These are phyloP conservation scores for Geotrichum fermentans DNA, from an alignment of 1,139 yeast species.

Conservation along the genomic window DNA sequence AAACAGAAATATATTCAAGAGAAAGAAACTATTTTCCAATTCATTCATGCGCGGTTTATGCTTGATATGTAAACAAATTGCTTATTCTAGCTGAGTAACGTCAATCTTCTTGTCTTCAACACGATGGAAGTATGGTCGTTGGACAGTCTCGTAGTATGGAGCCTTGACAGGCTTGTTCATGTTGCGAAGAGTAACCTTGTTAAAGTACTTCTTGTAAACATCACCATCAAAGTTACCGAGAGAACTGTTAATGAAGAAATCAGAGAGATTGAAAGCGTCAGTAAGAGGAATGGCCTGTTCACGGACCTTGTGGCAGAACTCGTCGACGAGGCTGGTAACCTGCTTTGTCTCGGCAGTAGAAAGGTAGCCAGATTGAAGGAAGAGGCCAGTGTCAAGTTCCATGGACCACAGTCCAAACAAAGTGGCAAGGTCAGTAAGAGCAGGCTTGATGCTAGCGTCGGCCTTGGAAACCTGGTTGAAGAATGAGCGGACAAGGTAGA, in stretches of 20 bases:
- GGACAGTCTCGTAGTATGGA: slow-evolving; percentile 39
- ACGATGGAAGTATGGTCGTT: slow-evolving; percentile 40
- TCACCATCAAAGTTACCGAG: slow-evolving; percentile 83
- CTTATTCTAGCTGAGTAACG: slow-evolving; percentile 2
- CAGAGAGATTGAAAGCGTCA: slow-evolving; percentile 83
- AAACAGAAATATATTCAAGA: background rate
- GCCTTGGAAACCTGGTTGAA: slow-evolving; percentile 28
- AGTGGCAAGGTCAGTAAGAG: slow-evolving; percentile 47
- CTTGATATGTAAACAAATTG: background rate
- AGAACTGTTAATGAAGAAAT: slow-evolving; percentile 79
- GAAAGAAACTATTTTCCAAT: background rate
- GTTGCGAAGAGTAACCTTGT: slow-evolving; percentile 37
- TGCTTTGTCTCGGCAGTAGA: slow-evolving; percentile 35
- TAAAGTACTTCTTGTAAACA: slow-evolving; percentile 68
- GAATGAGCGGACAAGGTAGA: slow-evolving; percentile 34
- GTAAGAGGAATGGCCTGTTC: slow-evolving; percentile 74
- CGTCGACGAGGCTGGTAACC: slow-evolving; percentile 37
- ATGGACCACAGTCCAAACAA: slow-evolving; percentile 67
- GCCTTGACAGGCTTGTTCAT: slow-evolving; percentile 35
- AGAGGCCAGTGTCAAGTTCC: slow-evolving; percentile 71
- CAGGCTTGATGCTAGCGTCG: slow-evolving; percentile 35
- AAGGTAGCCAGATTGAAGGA: slow-evolving; percentile 61
- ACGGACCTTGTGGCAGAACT: slow-evolving; percentile 43
- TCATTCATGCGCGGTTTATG: background rate
- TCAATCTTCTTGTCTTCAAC: slow-evolving; percentile 27